Evolutionary conservation across 176 grass and related monocot genomes (phyloP), one percentile per base, ranked within the genome.

Genomic region (Aegilops speltoides): DNA sequence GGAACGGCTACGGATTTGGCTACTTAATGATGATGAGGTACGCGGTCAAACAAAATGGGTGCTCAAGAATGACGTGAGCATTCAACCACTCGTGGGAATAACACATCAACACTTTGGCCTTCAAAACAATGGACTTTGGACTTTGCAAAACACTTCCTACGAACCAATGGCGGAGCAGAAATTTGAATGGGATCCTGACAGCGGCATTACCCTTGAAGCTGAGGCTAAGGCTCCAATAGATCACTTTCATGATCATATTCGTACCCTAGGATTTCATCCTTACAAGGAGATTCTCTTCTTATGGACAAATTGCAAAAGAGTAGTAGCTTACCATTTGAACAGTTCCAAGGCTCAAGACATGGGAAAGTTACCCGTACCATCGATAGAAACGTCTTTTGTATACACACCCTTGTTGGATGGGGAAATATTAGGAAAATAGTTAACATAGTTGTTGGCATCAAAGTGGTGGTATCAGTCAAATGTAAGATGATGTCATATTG

Each of bases 341-440:
- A 80, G n/a, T 16, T 65, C 78, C 24, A 65, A 37, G 60, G 59
- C 24, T 65, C 78, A 80, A 65, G 60, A 65, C 14, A 6, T 80
- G 2, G 78, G 78, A 24, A 3, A 5, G 3, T 65, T 80, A 45
- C 7, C 1, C 17, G 14, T 26, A 29, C 34, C 1, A 19, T 71
- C 1, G 5, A 1, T 80, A 25, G 37, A 80, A 45, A 20, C 7
- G 0, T 65, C 60, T 28, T 80, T 80, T 41, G 13, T 17, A 1
- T 80, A 80, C 60, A 80, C 60, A 29, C 34, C 32, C 32, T 64
- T 79, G 78, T 62, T 79, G n/a, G 54, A 79, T 79, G 22, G 32
- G 68, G 34, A 22, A 23, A 23, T 71, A n/a, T n/a, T 71, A 20
- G 11, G 68, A 40, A 71, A 40, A n/a, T 2, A 71, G 9, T n/a